Evolutionary conservation across 768 basidiomycete species (phyloP), one percentile per base, ranked within the genome.

Genomic region (Lentinula sp.): DNA sequence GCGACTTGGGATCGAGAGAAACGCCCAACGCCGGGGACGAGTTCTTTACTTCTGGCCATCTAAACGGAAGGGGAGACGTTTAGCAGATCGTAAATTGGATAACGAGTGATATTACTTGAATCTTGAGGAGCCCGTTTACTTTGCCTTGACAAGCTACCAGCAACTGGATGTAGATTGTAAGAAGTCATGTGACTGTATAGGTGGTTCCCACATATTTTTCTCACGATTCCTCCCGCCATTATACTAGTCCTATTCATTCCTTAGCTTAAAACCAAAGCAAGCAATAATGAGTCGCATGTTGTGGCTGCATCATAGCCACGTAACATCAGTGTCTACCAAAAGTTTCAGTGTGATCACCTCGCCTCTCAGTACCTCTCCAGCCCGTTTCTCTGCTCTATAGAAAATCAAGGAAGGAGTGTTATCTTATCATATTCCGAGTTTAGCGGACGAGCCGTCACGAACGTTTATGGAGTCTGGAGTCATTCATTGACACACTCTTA

Each of bases 41-140:
- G 79, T 80, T 90, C 86, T 79, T 90, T 89, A 75, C 82, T 89
- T 79, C 90, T 88, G 76, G 89, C 90, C 90, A 93, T 92, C 87
- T 88, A 74, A 61, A 61, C 65, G 58, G 41, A 56, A 41, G 36
- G 10, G 18, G 20, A n/a, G 15, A 8, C 9, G 55, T 28, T 56
- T 10, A 41, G 33, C 13, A 42, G 9, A 28, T 23, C 16, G 9
- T 1, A 42, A 39, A 5, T 23, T 10, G 20, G 41, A 43, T 23
- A 20, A 42, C 12, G 37, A 42, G 32, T 41, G 39, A 4, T 12
- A 43, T 42, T 56, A 56, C 55, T 56, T 56, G 39, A 56, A 33
- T 56, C 55, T 56, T 56, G 55, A 56, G 39, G 55, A 28, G 46
- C 46, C 28, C 46, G 46, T 18, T 48, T 48, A 48, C 46, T 48